A percentile compares a stretch with the other conserved stretches of the same genome.
Conservation (phyloP, 768 basidiomycete species). For the Pleurotus sapidus region DNA sequence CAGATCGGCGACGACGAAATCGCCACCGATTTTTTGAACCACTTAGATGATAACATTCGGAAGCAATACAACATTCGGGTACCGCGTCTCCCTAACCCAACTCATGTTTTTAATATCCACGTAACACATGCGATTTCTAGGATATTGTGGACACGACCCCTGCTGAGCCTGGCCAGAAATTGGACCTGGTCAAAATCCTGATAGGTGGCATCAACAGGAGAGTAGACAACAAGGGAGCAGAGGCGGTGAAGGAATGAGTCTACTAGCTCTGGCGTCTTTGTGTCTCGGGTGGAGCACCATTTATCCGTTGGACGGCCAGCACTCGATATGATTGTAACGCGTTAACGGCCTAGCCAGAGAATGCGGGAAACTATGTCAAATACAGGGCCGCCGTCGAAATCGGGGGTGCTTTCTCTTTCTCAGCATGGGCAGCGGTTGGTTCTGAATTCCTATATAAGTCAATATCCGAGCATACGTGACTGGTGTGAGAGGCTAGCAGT, state of each 20-base stretch:
- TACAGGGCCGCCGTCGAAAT: too few species aligned
- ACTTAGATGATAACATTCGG: constrained; percentile 52
- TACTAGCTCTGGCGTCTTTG: not conserved
- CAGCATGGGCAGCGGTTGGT: not conserved
- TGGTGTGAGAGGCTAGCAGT: not conserved
- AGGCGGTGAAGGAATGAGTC: not conserved
- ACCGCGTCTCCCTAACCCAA: constrained; percentile 10
- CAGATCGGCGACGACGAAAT: constrained; percentile 47
- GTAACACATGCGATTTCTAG: constrained; percentile 19
- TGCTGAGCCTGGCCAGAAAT: constrained; percentile 33
- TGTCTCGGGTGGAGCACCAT: too few species aligned
- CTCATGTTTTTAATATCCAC: not conserved
- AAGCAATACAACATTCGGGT: constrained; percentile 39
- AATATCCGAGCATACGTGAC: not conserved
- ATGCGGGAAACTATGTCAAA: too few species aligned
- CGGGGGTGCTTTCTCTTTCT: not conserved
- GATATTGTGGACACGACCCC: constrained; percentile 70
- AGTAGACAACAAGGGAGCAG: constrained; percentile 14
- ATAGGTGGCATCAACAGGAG: constrained; percentile 60
- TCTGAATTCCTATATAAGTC: not conserved
- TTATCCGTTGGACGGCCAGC: too few species aligned
- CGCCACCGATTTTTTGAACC: constrained; percentile 41
- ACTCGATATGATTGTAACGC: too few species aligned
- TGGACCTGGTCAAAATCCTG: constrained; percentile 58
- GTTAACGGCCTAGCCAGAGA: too few species aligned